These are phyloP conservation scores for Neurospora sp. DNA, from an alignment of 495 filamentous ascomycete species.

Conservation along the genomic window DNA sequence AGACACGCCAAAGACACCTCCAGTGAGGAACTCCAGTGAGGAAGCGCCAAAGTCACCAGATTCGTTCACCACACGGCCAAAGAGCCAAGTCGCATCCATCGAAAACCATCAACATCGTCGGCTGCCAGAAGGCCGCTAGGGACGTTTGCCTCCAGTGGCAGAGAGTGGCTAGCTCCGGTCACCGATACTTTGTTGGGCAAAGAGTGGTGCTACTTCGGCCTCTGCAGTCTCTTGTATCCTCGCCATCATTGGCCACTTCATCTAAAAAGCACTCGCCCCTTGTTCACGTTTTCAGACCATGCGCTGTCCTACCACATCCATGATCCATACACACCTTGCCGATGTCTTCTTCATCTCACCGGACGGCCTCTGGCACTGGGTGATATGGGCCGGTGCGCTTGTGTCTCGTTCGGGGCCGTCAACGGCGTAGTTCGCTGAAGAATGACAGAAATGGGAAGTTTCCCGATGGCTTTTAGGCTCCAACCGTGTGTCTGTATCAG, in stretches of 20 bases:
- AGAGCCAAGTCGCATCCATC: neutral
- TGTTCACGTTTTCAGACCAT: slow-evolving; percentile 33
- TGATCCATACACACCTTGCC: slow-evolving; percentile 33
- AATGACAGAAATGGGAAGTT: neutral
- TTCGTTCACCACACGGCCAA: neutral
- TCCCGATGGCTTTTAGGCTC: neutral
- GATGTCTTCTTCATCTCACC: slow-evolving; percentile 21
- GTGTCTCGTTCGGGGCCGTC: neutral
- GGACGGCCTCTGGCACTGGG: neutral
- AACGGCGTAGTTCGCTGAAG: neutral
- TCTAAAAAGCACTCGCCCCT: slow-evolving; percentile 32
- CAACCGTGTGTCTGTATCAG: neutral
- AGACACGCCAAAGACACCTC: slow-evolving; percentile 6
- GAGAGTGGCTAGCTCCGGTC: slow-evolving; percentile 35
- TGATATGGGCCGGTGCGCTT: neutral
- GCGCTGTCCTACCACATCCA: slow-evolving; percentile 31
- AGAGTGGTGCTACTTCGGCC: slow-evolving; percentile 24
- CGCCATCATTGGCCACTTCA: slow-evolving; percentile 38
- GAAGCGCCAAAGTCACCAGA: neutral
- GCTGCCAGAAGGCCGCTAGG: slow-evolving; percentile 3
- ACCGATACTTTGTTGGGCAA: slow-evolving; percentile 36
- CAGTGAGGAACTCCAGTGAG: neutral
- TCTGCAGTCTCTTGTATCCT: slow-evolving; percentile 1
- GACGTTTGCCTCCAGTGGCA: slow-evolving; percentile 14
- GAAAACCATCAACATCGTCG: neutral